phyloP scores from a whole-genome alignment of 208 protist species.

The Kentomonas sorsogonicus region DNA sequence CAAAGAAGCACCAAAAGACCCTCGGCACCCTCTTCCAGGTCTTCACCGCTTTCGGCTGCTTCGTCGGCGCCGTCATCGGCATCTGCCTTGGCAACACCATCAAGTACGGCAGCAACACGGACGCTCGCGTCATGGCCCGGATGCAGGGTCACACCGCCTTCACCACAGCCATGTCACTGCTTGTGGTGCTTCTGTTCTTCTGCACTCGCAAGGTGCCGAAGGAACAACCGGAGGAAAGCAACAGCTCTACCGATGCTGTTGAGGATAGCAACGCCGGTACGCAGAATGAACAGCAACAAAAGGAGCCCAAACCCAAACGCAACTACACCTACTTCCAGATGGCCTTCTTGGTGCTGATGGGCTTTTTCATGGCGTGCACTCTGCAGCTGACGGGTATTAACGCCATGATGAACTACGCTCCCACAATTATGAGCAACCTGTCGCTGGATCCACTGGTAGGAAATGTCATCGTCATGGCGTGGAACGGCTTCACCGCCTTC shows the following conservation, averaged over 20 bases:
- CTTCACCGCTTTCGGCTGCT: constrained; percentile 36
- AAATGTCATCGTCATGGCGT: constrained; percentile 59
- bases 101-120: constrained; percentile 12
- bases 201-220: no score
- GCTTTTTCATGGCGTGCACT: constrained; percentile 26
- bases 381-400: constrained; percentile 69
- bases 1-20: constrained; percentile 20
- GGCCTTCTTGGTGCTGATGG: constrained; percentile 24
- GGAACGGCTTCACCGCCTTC: constrained; percentile 50
- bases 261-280: constrained; percentile 11
- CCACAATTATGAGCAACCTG: constrained; percentile 41
- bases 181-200: constrained; percentile 29
- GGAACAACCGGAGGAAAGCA: no score
- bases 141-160: constrained; percentile 36
- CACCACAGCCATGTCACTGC: constrained; percentile 20
- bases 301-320: no score
- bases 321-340: constrained; percentile 29
- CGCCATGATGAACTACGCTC: constrained; percentile 67
- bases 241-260: constrained; percentile 1
- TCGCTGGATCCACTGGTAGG: constrained; percentile 38
- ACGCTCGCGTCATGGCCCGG: constrained; percentile 24
- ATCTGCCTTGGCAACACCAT: constrained; percentile 33
- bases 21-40: constrained; percentile 49
- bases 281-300: no score
- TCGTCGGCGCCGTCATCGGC: constrained; percentile 37